Percentiles rank a stretch among this genome's conserved stretches.
These are phyloP conservation scores for Bipolaris bicolor DNA, from an alignment of 2,329 filamentous ascomycete species.

Conservation along the genomic window DNA sequence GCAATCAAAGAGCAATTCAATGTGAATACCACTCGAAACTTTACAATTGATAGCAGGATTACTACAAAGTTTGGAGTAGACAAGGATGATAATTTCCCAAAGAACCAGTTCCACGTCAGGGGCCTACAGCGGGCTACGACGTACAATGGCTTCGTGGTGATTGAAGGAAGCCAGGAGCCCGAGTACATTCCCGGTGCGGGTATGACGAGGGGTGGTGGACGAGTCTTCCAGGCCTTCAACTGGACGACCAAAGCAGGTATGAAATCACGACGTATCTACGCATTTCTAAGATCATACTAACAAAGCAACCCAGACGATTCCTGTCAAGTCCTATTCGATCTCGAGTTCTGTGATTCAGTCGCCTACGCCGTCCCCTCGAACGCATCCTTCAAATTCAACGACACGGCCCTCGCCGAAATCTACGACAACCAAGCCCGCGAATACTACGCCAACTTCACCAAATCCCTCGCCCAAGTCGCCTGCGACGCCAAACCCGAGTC, in stretches of 20 bases:
- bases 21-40: slow-evolving; percentile 65
- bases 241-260: slow-evolving; percentile 81
- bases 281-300: slow-evolving; percentile 14
- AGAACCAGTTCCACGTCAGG: slow-evolving; percentile 86
- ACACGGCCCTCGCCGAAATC: slow-evolving; percentile 66
- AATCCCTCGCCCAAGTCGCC: slow-evolving; percentile 80
- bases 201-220: slow-evolving; percentile 73
- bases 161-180: slow-evolving; percentile 62
- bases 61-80: slow-evolving; percentile 61
- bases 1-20: slow-evolving; percentile 72
- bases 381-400: slow-evolving; percentile 64
- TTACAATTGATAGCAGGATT: slow-evolving; percentile 68
- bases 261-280: slow-evolving; percentile 26
- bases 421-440: slow-evolving; percentile 78
- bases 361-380: slow-evolving; percentile 93
- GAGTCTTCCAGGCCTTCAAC: slow-evolving; percentile 72
- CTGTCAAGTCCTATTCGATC: slow-evolving; percentile 83
- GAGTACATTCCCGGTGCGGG: slow-evolving; percentile 47
- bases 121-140: slow-evolving; percentile 73
- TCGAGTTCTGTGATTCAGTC: slow-evolving; percentile 86
- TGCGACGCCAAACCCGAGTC: slow-evolving; percentile 78
- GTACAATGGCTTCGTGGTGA: slow-evolving; percentile 76
- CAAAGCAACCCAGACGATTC: slow-evolving; percentile 65
- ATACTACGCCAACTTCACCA: slow-evolving; percentile 79
- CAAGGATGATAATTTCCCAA: slow-evolving; percentile 66